Evolutionary conservation across 257 asterid species (phyloP).

Genomic region (Orobanche coerulescens): DNA sequence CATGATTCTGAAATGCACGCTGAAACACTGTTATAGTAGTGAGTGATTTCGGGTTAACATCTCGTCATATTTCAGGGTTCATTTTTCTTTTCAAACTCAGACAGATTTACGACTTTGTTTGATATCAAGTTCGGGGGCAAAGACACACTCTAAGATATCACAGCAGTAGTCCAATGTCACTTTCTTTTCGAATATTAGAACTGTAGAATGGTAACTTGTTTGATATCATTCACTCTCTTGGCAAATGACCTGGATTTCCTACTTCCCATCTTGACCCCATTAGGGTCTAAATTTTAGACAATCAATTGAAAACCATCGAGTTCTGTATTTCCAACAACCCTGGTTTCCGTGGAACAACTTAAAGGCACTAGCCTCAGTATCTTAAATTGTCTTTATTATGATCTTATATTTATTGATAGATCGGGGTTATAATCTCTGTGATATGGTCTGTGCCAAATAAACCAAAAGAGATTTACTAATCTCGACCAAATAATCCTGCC

Average conservation of each 20-base stretch:
- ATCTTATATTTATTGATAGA: background rate
- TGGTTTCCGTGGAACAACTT: constrained; percentile 1
- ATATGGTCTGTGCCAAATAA: constrained; percentile 4
- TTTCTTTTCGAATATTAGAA: background rate
- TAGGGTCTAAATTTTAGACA: constrained; percentile 11
- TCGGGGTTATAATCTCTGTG: background rate
- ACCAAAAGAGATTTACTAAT: background rate
- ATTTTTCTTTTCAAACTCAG: constrained; percentile 8
- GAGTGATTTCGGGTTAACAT: background rate
- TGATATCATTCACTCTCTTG: background rate
- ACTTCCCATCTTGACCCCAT: background rate
- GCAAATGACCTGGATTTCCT: constrained; percentile 3
- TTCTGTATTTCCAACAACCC: background rate
- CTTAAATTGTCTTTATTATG: background rate
- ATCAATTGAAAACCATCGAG: constrained; percentile 3
- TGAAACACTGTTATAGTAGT: background rate
- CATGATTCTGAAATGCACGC: constrained; percentile 1
- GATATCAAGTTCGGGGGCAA: constrained; percentile 7
- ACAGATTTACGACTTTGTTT: background rate
- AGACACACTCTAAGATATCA: constrained; percentile 1
- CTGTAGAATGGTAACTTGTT: background rate
- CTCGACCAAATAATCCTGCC: background rate
- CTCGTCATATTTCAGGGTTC: constrained; percentile 1
- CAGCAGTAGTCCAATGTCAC: background rate
- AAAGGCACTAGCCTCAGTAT: constrained; percentile 8